Evolutionary conservation across 2,329 filamentous ascomycete genomes (phyloP), one percentile per base, ranked within the genome.

Genomic region (Domatiomyces globalis): DNA sequence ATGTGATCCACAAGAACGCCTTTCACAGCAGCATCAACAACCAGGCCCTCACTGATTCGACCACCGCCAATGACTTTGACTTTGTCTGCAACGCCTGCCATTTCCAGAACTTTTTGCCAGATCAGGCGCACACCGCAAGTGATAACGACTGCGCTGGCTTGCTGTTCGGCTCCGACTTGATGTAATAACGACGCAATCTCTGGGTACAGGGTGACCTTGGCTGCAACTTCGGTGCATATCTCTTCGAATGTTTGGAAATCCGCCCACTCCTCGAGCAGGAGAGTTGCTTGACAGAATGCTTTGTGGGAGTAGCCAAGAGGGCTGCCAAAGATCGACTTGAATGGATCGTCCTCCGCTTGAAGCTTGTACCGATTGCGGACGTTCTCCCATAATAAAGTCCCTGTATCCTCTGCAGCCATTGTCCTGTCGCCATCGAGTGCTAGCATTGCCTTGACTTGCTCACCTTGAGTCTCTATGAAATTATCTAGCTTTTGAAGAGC

Each of bases 371-470:
- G 51, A 22, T 12, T 33, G 9, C 10, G 45, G 52, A 17, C 49
- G 2, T 45, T 46, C 17, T 67, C 54, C 76, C 74, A 81, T 61
- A 80, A 80, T 49, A 77, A 42, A 0, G 39, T 50, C 0, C 74
- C 73, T 4, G 72, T 73, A 54, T 83, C 79, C 10, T 70, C 56
- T 1, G 70, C 51, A 4, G 70, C 63, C 49, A 84, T 61, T 0
- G 78, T 83, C 55, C 65, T 74, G 61, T 83, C 79, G 0, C 65
- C 79, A 54, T 84, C 80, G 2, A 84, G 46, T 0, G 81, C 71
- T 15, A 83, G 48, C 45, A 77, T 63, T 0, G 68, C 77, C 45
- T 75, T 58, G 7, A 70, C 48, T 1, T 56, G 43, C 5, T 49
- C 53, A 9, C 44, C 17, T 5, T 49, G 43, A 2, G 33, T 12